Percentiles rank a stretch among this genome's conserved stretches.
Conservation (phyloP, 805 yeast species). For the Zygoascus biomembranicola region DNA sequence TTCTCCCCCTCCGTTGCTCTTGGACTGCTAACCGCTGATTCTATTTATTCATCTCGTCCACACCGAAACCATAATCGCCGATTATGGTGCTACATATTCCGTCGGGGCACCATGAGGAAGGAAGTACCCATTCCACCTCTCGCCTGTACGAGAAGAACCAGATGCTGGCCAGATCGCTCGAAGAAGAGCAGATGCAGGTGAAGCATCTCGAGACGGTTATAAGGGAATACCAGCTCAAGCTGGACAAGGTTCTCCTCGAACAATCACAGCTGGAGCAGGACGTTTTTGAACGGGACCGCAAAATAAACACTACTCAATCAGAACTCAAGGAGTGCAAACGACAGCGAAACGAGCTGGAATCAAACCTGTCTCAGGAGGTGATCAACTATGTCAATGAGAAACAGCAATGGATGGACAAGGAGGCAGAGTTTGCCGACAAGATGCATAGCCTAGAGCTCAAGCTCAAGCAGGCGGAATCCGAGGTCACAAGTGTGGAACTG, state of each 20-base stretch:
- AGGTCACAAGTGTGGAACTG: background rate
- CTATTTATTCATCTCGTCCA: too few relatives aligned
- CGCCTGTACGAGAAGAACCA: background rate
- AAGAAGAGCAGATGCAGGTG: background rate
- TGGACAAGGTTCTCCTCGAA: constrained; percentile 6
- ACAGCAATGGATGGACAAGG: constrained; percentile 20
- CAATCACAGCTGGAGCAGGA: constrained; percentile 24
- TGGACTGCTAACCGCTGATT: too few relatives aligned
- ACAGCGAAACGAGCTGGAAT: constrained; percentile 19
- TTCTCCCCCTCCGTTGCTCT: too few relatives aligned
- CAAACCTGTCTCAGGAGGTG: constrained; percentile 21
- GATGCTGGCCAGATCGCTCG: background rate
- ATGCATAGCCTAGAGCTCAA: background rate
- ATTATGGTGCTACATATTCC: too few relatives aligned
- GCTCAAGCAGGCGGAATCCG: background rate
- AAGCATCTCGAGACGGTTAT: constrained; percentile 10
- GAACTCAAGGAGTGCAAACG: constrained; percentile 16
- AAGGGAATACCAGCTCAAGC: constrained; percentile 11
- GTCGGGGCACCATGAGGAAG: too few relatives aligned
- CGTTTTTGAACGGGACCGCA: constrained; percentile 16
- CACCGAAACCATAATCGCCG: too few relatives aligned
- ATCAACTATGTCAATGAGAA: constrained; percentile 22
- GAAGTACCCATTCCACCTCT: background rate
- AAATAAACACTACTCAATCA: constrained; percentile 12
- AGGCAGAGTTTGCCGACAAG: constrained; percentile 13